Conservation (phyloP, 1,284 basidiomycete species). For the Melampsora larici-populina region DNA sequence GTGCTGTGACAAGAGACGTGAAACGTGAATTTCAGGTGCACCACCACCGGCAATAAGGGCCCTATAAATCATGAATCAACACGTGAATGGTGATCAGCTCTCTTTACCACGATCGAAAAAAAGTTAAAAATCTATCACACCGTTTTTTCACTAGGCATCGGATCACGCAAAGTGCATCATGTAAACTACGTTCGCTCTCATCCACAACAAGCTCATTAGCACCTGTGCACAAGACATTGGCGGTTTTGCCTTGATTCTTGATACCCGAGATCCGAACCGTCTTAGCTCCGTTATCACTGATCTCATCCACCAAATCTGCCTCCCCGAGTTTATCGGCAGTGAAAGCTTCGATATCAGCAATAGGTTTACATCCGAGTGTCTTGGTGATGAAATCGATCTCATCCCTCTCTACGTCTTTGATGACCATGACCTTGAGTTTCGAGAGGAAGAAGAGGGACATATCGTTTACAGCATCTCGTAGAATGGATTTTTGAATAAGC, state of each 20-base stretch:
- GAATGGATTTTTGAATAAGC: constrained; percentile 96
- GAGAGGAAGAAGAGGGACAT: constrained; percentile 98
- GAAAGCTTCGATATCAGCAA: constrained; percentile 96
- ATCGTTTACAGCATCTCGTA: constrained; percentile 97
- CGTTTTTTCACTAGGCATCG: constrained; percentile 97
- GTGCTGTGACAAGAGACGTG: constrained; percentile 84
- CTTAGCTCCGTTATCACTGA: constrained; percentile 76
- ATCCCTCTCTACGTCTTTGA: constrained; percentile 97
- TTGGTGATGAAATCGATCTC: constrained; percentile 97
- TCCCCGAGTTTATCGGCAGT: constrained; percentile 98
- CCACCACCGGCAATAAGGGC: constrained; percentile 96
- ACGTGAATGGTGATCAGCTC: background rate
- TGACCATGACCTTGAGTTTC: constrained; percentile 91
- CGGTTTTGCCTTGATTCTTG: constrained; percentile 90
- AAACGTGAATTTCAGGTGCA: constrained; percentile 96
- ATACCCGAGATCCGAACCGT: constrained; percentile 93
- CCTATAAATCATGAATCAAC: constrained; percentile 57
- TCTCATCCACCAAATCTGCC: constrained; percentile 93
- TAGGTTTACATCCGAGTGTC: constrained; percentile 89
- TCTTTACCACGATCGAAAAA: background rate
- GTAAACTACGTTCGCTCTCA: constrained; percentile 93
- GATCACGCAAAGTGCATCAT: constrained; percentile 97
- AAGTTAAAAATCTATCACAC: constrained; percentile 57
- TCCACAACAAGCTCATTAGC: constrained; percentile 90
- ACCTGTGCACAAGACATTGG: constrained; percentile 92